Conservation (phyloP, 345 rosid species). For the Salix caprea region DNA sequence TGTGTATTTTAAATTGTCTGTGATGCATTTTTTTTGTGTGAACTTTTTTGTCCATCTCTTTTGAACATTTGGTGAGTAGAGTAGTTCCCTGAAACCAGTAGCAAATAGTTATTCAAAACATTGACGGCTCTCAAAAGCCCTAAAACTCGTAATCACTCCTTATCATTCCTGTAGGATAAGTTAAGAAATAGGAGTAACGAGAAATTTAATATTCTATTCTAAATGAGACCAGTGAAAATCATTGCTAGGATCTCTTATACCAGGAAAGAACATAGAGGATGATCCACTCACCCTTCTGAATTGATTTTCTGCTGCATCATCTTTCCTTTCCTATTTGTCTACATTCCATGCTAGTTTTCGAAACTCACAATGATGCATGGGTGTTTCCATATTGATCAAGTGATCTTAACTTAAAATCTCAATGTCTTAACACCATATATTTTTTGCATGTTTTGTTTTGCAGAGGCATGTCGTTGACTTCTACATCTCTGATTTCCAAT, state of each 20-base stretch:
- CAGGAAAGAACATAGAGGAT: too few relatives aligned
- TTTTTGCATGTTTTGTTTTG: slow-evolving; percentile 4
- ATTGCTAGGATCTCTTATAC: not conserved
- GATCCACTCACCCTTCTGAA: not conserved
- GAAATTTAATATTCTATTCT: not conserved
- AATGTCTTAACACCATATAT: not conserved
- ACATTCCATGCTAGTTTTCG: not conserved
- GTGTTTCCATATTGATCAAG: not conserved
- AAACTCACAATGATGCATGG: not conserved
- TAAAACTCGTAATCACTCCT: not conserved
- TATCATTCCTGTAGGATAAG: not conserved
- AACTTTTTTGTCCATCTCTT: not conserved
- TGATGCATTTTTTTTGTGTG: not conserved
- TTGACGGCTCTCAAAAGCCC: not conserved
- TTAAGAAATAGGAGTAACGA: not conserved
- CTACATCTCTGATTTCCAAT: slow-evolving; percentile 93
- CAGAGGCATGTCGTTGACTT: slow-evolving; percentile 91
- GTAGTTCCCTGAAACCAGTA: not conserved
- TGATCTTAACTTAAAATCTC: not conserved
- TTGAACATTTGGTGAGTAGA: not conserved
- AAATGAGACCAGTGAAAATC: not conserved
- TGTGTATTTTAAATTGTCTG: not conserved
- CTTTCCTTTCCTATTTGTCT: not conserved
- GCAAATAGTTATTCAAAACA: not conserved
- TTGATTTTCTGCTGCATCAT: not conserved